Evolutionary conservation across 2,329 filamentous ascomycete genomes (phyloP), one percentile per base, ranked within the genome.

Genomic region (Didymella glomerata): DNA sequence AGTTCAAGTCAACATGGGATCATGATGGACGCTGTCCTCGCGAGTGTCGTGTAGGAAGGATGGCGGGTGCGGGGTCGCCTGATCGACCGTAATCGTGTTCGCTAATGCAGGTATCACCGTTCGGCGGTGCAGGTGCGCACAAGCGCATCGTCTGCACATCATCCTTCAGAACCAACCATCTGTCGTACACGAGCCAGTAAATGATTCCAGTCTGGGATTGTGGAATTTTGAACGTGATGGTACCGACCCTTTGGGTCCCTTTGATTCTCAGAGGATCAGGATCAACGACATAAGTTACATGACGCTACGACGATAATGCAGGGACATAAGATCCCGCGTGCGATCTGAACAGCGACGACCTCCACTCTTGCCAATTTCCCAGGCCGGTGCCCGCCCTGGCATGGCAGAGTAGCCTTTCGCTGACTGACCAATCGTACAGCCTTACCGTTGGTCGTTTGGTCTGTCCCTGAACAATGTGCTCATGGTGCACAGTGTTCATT

Each of bases 71-170:
- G 36, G 36, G 36, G 36, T 20, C 20, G n/a, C 34, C 14, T 25
- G 55, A 57, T 57, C 54, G 28, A 30, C 42, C 41, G 20, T 34
- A 27, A 20, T 44, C 55, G 55, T 53, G 48, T 40, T 58, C 49
- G 55, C 49, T 58, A 58, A 48, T n/a, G 55, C 55, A 57, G 44
- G 28, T 57, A 40, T 38, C 42, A 30, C 20, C 27, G 27, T 16
- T 25, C 16, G n/a, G 32, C 24, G 18, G 48, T 42, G 27, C 42
- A n/a, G 16, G 8, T 36, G 42, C 42, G 36, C 32, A n/a, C 9
- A 4, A n/a, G 32, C 6, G 4, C 32, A 28, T 42, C 20, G 11
- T 25, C 40, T 16, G 10, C 40, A 25, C 40, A 38, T 38, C 34
- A 18, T 9, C 32, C 32, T 16, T 2, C 32, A 16, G 2, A 34